Evolutionary conservation across 1,139 yeast genomes (phyloP), one percentile per base, ranked within the genome.

Genomic region (Hyphopichia khmerensis): DNA sequence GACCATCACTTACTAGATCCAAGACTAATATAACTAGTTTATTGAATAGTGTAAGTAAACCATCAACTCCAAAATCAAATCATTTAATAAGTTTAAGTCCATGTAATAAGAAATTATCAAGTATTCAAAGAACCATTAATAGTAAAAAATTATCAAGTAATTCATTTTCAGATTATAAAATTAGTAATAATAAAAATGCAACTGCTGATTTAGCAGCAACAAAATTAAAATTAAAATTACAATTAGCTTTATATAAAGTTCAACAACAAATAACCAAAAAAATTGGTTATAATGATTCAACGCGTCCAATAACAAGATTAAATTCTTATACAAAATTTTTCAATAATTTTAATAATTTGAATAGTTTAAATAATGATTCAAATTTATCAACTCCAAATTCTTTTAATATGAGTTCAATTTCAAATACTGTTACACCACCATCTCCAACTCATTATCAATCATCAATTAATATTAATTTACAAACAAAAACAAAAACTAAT

Each of bases 171-270:
- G 43, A 43, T 27, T 43, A 37, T 30, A 43, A 42, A 36, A 31
- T 43, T 48, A 9, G 48, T 47, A 43, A 43, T 18, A 39, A 33
- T 33, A 50, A 50, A 19, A 59, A 55, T 44, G 64, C 60, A 40
- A 50, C 59, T 32, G 67, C 66, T 13, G 65, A 61, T 31, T 58
- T 64, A 47, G 75, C 80, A 24, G 90, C 91, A 13, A 72, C 84
- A 40, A 78, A 80, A 56, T 72, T 88, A 55, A 84, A 84, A 57
- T 69, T 82, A 52, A 80, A 91, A 53, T 73, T 89, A 33, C 86
- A 83, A 56, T 67, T 88, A 52, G 97, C 97, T 1, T 78, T 85
- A 54, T 87, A 81, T 67, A 88, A 87, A 59, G 78, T 87, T 44
- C 78, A 64, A 46, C 65, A 59, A 34, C 41, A 39, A 26, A 26